Evolutionary conservation across 768 basidiomycete species (phyloP).

Genomic region (Amanita thiersii): DNA sequence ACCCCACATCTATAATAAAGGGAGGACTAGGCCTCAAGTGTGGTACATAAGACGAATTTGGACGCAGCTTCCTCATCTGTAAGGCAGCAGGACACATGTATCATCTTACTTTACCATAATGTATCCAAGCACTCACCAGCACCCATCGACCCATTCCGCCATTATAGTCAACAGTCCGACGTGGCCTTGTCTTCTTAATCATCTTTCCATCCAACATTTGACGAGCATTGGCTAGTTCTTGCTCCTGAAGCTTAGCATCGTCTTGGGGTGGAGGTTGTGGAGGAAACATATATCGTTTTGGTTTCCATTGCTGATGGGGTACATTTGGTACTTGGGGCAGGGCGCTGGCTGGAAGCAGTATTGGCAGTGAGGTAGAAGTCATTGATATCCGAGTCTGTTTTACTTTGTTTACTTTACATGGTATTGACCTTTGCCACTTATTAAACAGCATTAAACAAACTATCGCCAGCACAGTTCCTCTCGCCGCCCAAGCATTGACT

Average conservation of each 20-base stretch:
- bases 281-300: slow-evolving; percentile 58
- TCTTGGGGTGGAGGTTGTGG: slow-evolving; percentile 77
- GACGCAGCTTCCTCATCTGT: slow-evolving; percentile 70
- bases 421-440: not conserved
- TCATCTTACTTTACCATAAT: slow-evolving; percentile 5
- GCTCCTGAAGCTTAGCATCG: slow-evolving; percentile 66
- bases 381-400: too few species aligned
- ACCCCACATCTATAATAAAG: slow-evolving; percentile 79
- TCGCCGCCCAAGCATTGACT: not conserved
- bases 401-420: not conserved
- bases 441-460: not conserved
- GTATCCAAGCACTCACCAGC: slow-evolving; percentile 46
- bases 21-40: slow-evolving; percentile 79
- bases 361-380: slow-evolving; percentile 27
- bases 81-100: slow-evolving; percentile 9
- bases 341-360: slow-evolving; percentile 44
- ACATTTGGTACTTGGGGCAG: slow-evolving; percentile 25
- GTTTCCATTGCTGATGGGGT: slow-evolving; percentile 64
- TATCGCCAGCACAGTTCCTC: not conserved
- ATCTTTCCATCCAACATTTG: slow-evolving; percentile 73
- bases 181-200: slow-evolving; percentile 85
- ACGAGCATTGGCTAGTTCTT: slow-evolving; percentile 67
- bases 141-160: slow-evolving; percentile 84
- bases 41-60: slow-evolving; percentile 69
- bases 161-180: slow-evolving; percentile 92